Conservation (phyloP, 495 filamentous ascomycete species). For the Trichoderma orchidacearum region DNA sequence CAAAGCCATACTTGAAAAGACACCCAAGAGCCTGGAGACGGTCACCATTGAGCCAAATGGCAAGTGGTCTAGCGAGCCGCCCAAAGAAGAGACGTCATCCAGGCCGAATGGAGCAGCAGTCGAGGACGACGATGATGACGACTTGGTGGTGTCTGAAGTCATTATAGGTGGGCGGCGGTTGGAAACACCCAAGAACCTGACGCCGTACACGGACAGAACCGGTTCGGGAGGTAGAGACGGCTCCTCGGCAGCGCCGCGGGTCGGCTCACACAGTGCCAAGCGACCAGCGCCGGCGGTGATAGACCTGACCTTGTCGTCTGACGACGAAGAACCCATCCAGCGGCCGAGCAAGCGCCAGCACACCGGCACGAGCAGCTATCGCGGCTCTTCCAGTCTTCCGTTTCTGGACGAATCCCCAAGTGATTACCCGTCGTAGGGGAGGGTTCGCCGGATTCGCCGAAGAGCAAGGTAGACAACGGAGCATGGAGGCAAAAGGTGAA, state of each 20-base stretch:
- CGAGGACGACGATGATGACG: constrained; percentile 48
- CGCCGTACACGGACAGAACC: neutral
- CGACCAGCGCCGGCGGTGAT: constrained; percentile 53
- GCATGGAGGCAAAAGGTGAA: no score
- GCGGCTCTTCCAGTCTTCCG: neutral
- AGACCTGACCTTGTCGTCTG: constrained; percentile 61
- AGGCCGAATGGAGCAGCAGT: constrained; percentile 12
- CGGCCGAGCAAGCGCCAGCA: constrained; percentile 44
- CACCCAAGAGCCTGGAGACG: constrained; percentile 56
- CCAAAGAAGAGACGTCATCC: constrained; percentile 10
- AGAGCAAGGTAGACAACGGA: no score
- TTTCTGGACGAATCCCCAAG: neutral
- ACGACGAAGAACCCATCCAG: constrained; percentile 44
- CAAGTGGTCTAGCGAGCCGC: constrained; percentile 38
- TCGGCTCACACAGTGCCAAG: constrained; percentile 36
- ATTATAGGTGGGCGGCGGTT: constrained; percentile 8
- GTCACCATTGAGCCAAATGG: constrained; percentile 85
- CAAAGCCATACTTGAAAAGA: constrained; percentile 64
- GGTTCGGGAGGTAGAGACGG: neutral
- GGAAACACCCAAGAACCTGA: constrained; percentile 3
- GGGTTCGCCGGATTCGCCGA: no score
- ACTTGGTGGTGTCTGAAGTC: constrained; percentile 52
- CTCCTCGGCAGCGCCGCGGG: constrained; percentile 3
- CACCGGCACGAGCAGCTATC: constrained; percentile 5
- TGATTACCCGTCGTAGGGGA: neutral